phyloP scores from a whole-genome alignment of 768 basidiomycete species.

The Clathrus columnatus region DNA sequence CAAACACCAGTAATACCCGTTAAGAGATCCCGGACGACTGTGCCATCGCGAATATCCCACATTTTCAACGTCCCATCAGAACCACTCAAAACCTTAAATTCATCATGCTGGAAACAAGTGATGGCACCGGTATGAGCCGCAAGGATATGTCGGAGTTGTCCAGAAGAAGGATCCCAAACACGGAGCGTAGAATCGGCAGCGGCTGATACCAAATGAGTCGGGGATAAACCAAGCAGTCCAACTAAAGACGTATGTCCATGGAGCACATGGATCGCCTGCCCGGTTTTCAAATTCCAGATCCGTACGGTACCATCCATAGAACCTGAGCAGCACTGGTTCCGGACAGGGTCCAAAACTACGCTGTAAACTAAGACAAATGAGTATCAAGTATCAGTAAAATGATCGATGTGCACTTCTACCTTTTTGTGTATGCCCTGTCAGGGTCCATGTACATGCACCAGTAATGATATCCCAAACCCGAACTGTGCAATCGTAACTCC shows the following conservation, averaged over 20 bases:
- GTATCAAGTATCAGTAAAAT: not conserved
- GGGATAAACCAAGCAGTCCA: conserved; percentile 82
- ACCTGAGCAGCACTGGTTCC: conserved; percentile 89
- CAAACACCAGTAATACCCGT: conserved; percentile 92
- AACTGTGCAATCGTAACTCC: conserved; percentile 92
- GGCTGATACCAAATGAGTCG: conserved; percentile 87
- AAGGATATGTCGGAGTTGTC: conserved; percentile 71
- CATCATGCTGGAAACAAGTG: conserved; percentile 98
- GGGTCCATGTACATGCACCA: conserved; percentile 69
- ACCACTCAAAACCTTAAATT: conserved; percentile 92
- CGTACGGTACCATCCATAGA: conserved; percentile 98
- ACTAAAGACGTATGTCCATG: conserved; percentile 93
- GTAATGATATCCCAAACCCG: conserved; percentile 92
- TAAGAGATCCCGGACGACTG: conserved; percentile 77
- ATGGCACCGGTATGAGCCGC: conserved; percentile 95
- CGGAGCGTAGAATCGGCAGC: conserved; percentile 94
- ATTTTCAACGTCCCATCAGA: conserved; percentile 95
- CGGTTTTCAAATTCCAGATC: conserved; percentile 83
- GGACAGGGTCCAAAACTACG: conserved; percentile 79
- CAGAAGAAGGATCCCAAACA: conserved; percentile 86
- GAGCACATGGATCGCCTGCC: conserved; percentile 70
- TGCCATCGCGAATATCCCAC: conserved; percentile 91
- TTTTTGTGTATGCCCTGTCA: conserved; percentile 88
- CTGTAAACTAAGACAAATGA: conserved; percentile 64
- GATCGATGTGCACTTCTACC: conserved; percentile 36